Percentiles rank a stretch among this genome's conserved stretches.
Evolutionary conservation across 495 filamentous ascomycete species (phyloP).

Genomic region (Aspergillus egyptiacus): DNA sequence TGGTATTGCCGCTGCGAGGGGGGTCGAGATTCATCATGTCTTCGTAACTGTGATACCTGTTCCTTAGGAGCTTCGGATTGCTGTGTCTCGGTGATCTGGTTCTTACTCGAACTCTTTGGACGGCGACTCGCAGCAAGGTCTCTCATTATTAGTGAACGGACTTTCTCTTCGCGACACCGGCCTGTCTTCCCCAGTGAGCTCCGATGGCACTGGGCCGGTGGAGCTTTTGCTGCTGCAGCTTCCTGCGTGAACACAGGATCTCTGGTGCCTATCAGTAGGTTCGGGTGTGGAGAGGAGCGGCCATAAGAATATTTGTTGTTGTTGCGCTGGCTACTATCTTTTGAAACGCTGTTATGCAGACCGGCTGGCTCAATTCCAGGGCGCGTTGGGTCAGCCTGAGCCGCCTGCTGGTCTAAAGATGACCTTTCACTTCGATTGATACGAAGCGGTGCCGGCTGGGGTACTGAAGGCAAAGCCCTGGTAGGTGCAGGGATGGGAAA

Average conservation of each 20-base stretch:
- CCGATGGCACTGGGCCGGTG: background rate
- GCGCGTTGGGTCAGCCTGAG: background rate
- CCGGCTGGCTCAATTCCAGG: background rate
- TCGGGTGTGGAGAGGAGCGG: background rate
- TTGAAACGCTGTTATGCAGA: background rate
- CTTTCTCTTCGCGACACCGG: conserved; percentile 20
- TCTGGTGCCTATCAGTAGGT: conserved; percentile 1
- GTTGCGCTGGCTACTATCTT: background rate
- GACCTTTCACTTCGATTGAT: background rate
- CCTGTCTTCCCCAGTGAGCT: conserved; percentile 9
- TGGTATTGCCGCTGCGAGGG: conserved; percentile 1
- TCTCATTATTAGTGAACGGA: conserved; percentile 23
- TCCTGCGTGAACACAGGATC: background rate
- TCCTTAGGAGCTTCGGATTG: background rate
- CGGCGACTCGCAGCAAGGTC: conserved; percentile 21
- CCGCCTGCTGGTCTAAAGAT: background rate
- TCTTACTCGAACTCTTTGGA: conserved; percentile 7
- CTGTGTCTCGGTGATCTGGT: conserved; percentile 2
- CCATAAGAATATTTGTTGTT: background rate
- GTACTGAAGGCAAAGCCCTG: conserved; percentile 31
- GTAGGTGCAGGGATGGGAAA: conserved; percentile 40
- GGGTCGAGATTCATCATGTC: background rate
- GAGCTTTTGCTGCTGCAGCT: background rate
- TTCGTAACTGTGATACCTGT: background rate
- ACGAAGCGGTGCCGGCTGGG: conserved; percentile 12